Evolutionary conservation across 1,139 yeast species (phyloP).

Genomic region (Barnettozyma hawaiiensis): DNA sequence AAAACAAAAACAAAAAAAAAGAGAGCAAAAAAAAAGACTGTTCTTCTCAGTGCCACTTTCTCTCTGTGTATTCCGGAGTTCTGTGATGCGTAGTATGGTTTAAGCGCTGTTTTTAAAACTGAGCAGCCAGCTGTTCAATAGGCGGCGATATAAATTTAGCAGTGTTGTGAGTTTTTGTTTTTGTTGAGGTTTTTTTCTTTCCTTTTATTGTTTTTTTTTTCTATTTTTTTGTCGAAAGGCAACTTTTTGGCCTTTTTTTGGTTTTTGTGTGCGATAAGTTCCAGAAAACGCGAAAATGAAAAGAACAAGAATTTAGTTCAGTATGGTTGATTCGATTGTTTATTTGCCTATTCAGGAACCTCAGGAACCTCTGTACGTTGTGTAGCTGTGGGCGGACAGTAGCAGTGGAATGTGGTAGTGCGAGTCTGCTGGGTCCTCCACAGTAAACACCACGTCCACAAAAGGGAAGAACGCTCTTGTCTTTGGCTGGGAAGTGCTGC

Average conservation of each 20-base stretch:
- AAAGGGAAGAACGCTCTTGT: slow-evolving; percentile 77
- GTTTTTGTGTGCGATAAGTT: background rate
- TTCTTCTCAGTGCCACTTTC: background rate
- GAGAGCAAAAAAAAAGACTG: background rate
- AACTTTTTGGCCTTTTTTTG: too few relatives aligned
- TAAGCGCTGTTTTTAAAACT: background rate
- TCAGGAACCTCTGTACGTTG: slow-evolving; percentile 71
- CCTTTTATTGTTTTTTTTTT: background rate
- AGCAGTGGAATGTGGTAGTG: slow-evolving; percentile 87
- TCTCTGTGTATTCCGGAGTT: background rate
- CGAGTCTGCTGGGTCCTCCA: slow-evolving; percentile 59
- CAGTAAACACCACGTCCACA: slow-evolving; percentile 69
- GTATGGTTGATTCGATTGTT: too few relatives aligned
- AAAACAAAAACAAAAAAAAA: background rate
- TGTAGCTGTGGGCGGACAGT: slow-evolving; percentile 76
- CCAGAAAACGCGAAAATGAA: background rate
- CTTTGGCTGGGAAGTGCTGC: slow-evolving; percentile 27
- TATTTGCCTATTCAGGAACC: too few relatives aligned
- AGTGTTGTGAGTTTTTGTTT: background rate
- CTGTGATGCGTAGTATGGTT: background rate
- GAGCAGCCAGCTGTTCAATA: background rate
- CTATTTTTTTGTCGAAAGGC: background rate
- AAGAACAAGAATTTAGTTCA: background rate
- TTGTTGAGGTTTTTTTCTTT: background rate
- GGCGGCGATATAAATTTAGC: background rate